These are phyloP conservation scores for Tritrichomonas musculus DNA, from an alignment of 208 protist genomes.

Conservation along the genomic window DNA sequence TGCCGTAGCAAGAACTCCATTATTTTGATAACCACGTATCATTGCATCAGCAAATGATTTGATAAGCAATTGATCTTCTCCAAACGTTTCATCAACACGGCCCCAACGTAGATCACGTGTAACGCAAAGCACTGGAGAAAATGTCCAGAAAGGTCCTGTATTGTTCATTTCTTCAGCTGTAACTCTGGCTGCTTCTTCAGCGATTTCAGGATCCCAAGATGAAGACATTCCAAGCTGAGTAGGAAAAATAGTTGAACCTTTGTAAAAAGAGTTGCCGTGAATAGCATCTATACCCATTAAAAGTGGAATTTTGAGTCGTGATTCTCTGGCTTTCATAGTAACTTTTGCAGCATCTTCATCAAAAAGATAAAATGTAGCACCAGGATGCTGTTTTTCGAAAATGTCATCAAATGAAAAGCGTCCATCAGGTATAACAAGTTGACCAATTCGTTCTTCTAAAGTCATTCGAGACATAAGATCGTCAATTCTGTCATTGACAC, in stretches of 20 bases:
- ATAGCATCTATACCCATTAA: slow-evolving; percentile 53
- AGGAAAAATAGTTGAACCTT: slow-evolving; percentile 51
- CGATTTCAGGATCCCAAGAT: slow-evolving; percentile 48
- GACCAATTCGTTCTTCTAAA: background rate
- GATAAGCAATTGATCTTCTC: slow-evolving; percentile 50
- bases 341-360: background rate
- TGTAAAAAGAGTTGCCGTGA: slow-evolving; percentile 48
- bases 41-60: background rate
- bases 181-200: background rate
- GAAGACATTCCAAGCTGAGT: slow-evolving; percentile 50
- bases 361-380: background rate
- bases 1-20: slow-evolving; percentile 45
- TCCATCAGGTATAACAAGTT: background rate
- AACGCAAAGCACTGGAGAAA: slow-evolving; percentile 53
- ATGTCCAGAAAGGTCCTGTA: slow-evolving; percentile 54
- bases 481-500: background rate
- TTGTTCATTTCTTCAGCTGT: slow-evolving; percentile 50
- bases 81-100: slow-evolving; percentile 58
- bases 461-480: background rate
- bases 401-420: background rate
- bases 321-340: background rate
- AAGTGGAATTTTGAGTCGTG: slow-evolving; percentile 41
- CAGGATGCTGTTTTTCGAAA: background rate
- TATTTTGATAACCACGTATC: slow-evolving; percentile 42
- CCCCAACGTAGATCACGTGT: slow-evolving; percentile 48